phyloP scores from a whole-genome alignment of 2,329 filamentous ascomycete genomes.

The Aureobasidium musti region DNA sequence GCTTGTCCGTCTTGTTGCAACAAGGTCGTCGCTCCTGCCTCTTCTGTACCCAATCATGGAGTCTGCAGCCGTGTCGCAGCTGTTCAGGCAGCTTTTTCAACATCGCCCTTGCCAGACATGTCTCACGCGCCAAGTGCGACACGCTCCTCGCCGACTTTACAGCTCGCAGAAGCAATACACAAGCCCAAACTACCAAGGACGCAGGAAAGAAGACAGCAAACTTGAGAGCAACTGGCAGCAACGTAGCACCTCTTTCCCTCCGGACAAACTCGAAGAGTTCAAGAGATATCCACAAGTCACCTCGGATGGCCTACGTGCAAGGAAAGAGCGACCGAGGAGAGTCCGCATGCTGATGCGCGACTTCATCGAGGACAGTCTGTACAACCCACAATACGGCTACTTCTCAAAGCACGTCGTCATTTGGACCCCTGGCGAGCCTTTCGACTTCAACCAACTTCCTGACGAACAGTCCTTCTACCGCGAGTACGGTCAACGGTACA shows the following conservation, averaged over 20 bases:
- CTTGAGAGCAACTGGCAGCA: constrained; percentile 84
- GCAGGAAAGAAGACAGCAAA: constrained; percentile 41
- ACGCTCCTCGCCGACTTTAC: constrained; percentile 27
- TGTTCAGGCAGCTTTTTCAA: constrained; percentile 83
- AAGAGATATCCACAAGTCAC: constrained; percentile 81
- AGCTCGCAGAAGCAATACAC: constrained; percentile 27
- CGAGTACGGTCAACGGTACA: constrained; percentile 76
- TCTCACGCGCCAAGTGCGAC: constrained; percentile 32
- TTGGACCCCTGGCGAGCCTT: constrained; percentile 88
- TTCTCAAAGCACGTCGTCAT: constrained; percentile 97
- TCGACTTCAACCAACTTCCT: constrained; percentile 77
- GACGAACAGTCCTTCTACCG: constrained; percentile 85
- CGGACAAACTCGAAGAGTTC: constrained; percentile 79
- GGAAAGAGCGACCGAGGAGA: constrained; percentile 74
- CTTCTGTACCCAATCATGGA: constrained; percentile 62
- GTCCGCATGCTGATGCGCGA: constrained; percentile 98
- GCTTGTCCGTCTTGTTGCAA: background rate
- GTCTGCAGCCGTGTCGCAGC: constrained; percentile 71
- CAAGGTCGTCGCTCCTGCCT: background rate
- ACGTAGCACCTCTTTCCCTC: constrained; percentile 70
- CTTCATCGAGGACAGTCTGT: constrained; percentile 96
- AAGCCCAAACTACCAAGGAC: constrained; percentile 31
- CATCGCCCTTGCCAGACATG: constrained; percentile 66
- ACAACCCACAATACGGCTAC: constrained; percentile 93
- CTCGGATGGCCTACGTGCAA: constrained; percentile 70